Evolutionary conservation across 2,329 filamentous ascomycete genomes (phyloP).

Genomic region (Arthrinium puccinioides): DNA sequence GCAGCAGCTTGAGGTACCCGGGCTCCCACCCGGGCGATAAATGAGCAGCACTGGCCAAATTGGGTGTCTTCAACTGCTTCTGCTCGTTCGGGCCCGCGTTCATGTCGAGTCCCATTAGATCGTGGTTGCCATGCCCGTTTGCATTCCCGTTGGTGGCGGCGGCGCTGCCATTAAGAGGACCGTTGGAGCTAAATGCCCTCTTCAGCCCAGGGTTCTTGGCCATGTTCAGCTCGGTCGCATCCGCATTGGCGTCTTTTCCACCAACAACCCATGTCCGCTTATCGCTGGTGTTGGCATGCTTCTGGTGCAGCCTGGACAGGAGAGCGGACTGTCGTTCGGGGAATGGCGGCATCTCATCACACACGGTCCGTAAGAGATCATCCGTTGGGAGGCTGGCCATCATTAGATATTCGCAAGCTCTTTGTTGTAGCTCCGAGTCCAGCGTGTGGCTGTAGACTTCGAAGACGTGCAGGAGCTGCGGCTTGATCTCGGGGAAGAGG

Average conservation of each 20-base stretch:
- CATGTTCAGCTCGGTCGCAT: slow-evolving; percentile 71
- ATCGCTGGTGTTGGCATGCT: slow-evolving; percentile 86
- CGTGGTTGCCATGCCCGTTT: slow-evolving; percentile 48
- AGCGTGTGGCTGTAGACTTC: slow-evolving; percentile 87
- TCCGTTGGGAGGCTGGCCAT: slow-evolving; percentile 82
- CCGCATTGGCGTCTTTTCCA: slow-evolving; percentile 85
- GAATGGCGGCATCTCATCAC: slow-evolving; percentile 98
- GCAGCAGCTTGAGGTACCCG: slow-evolving; percentile 77
- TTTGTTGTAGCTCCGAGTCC: slow-evolving; percentile 90
- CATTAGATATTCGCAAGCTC: slow-evolving; percentile 89
- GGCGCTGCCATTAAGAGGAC: slow-evolving; percentile 40
- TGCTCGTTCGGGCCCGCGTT: slow-evolving; percentile 49
- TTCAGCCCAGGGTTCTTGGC: slow-evolving; percentile 77
- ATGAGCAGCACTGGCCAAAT: slow-evolving; percentile 86
- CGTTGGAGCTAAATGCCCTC: slow-evolving; percentile 68
- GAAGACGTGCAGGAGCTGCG: slow-evolving; percentile 86
- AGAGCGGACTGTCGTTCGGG: slow-evolving; percentile 89
- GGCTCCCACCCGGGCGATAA: slow-evolving; percentile 91
- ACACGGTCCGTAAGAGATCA: slow-evolving; percentile 85
- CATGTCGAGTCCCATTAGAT: slow-evolving; percentile 80
- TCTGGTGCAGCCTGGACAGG: slow-evolving; percentile 87
- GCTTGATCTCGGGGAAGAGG: slow-evolving; percentile 96
- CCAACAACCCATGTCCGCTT: slow-evolving; percentile 98
- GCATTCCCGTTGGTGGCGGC: slow-evolving; percentile 37
- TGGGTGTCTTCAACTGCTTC: slow-evolving; percentile 61